A percentile compares a stretch with the other conserved stretches of the same genome.
Conservation (phyloP, 768 basidiomycete genomes). For the Tricholoma sp. region DNA sequence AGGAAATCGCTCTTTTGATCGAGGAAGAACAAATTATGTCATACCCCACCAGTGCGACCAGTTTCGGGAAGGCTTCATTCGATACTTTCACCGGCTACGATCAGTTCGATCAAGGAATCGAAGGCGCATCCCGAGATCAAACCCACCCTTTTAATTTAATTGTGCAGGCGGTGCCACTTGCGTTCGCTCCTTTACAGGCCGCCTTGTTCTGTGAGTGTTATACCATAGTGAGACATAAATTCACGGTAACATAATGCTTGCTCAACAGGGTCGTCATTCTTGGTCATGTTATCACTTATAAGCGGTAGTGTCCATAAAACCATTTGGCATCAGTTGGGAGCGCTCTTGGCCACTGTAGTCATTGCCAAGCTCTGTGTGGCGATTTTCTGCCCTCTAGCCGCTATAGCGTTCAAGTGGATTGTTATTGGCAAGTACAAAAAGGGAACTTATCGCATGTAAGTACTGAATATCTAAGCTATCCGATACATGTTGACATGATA, state of each 20-base stretch:
- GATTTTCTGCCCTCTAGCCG: constrained; percentile 30
- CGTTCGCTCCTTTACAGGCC: constrained; percentile 40
- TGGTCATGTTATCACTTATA: constrained; percentile 32
- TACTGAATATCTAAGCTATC: not conserved
- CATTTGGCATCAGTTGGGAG: constrained; percentile 31
- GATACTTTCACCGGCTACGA: constrained; percentile 18
- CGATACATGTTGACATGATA: not conserved
- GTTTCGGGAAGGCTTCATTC: constrained; percentile 17
- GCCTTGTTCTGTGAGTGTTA: constrained; percentile 33
- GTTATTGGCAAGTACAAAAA: constrained; percentile 38
- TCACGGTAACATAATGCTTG: not conserved
- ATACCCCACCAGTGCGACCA: constrained; percentile 8
- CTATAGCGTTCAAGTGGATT: constrained; percentile 43
- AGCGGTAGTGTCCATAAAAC: constrained; percentile 20
- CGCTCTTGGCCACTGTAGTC: constrained; percentile 29
- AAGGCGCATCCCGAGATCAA: constrained; percentile 21
- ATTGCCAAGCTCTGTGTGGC: constrained; percentile 29
- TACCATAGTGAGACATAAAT: not conserved
- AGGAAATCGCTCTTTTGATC: constrained; percentile 34
- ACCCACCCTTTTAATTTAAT: constrained; percentile 33
- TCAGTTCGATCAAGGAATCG: constrained; percentile 18
- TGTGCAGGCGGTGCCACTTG: constrained; percentile 34
- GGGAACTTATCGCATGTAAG: constrained; percentile 32
- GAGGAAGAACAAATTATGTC: constrained; percentile 21
- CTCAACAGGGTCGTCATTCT: constrained; percentile 31